A percentile compares a stretch with the other conserved stretches of the same genome.
Conservation (phyloP, 305 asterid species). For the Fraxinus sp. region DNA sequence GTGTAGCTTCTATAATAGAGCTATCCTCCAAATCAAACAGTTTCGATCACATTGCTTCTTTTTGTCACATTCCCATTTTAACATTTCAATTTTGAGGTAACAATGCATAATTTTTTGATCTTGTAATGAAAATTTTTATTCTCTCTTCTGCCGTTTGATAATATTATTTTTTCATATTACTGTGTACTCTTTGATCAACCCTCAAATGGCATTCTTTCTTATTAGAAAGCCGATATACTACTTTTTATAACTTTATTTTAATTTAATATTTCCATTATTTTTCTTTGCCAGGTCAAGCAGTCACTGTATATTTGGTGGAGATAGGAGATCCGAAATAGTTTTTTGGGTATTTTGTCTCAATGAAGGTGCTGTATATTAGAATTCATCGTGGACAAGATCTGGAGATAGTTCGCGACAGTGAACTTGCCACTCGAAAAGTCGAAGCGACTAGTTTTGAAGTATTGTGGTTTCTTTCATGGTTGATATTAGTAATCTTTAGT, state of each 20-base stretch:
- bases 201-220: not conserved
- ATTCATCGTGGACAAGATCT: not conserved
- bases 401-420: not conserved
- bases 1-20: not conserved
- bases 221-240: not conserved
- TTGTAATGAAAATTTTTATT: not conserved
- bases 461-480: not conserved
- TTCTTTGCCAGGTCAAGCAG: slow-evolving; percentile 8
- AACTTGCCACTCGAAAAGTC: not conserved
- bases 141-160: not conserved
- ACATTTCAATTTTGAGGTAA: not conserved
- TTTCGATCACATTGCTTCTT: not conserved
- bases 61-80: not conserved
- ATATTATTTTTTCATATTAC: not conserved
- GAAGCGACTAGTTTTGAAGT: not conserved
- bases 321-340: not conserved
- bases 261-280: not conserved
- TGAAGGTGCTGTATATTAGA: not conserved
- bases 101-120: not conserved
- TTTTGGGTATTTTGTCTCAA: not conserved
- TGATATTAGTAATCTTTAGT: not conserved
- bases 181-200: not conserved
- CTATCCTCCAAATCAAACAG: not conserved
- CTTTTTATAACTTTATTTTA: not conserved
- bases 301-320: slow-evolving; percentile 2